Conservation (phyloP, 75 land plant genomes). For the Picea sitchensis region DNA sequence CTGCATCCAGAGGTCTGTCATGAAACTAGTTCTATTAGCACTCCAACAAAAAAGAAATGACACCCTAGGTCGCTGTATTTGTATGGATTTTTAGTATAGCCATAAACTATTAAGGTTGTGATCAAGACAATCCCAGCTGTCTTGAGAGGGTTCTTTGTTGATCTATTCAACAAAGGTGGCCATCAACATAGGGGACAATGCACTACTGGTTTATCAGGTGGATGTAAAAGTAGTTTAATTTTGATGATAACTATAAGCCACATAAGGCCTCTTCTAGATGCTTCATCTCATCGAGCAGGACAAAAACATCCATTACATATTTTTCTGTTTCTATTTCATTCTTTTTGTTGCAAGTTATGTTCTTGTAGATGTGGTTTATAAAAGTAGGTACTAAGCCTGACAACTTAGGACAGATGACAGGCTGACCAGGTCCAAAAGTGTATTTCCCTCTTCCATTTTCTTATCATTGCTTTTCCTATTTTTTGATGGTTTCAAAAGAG, state of each 20-base stretch:
- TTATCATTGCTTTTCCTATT: too few relatives aligned
- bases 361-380: too few relatives aligned
- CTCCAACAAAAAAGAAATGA: background rate
- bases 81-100: background rate
- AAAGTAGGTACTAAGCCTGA: too few relatives aligned
- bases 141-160: constrained; percentile 78
- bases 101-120: constrained; percentile 13
- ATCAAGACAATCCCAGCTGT: background rate
- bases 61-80: background rate
- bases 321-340: too few relatives aligned
- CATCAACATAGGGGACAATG: constrained; percentile 84
- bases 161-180: constrained; percentile 81
- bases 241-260: too few relatives aligned
- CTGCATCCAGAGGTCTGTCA: constrained; percentile 12
- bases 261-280: too few relatives aligned
- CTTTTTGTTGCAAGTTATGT: too few relatives aligned
- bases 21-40: constrained; percentile 11
- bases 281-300: constrained; percentile 5
- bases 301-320: background rate
- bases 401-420: too few relatives aligned
- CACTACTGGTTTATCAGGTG: constrained; percentile 89
- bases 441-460: too few relatives aligned
- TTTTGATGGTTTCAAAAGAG: too few relatives aligned
- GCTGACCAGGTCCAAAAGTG: too few relatives aligned
- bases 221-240: constrained; percentile 80